A percentile compares a stretch with the other conserved stretches of the same genome.
Evolutionary conservation across 257 asterid genomes (phyloP).

Genomic region (Dorcoceras hygrometricum): DNA sequence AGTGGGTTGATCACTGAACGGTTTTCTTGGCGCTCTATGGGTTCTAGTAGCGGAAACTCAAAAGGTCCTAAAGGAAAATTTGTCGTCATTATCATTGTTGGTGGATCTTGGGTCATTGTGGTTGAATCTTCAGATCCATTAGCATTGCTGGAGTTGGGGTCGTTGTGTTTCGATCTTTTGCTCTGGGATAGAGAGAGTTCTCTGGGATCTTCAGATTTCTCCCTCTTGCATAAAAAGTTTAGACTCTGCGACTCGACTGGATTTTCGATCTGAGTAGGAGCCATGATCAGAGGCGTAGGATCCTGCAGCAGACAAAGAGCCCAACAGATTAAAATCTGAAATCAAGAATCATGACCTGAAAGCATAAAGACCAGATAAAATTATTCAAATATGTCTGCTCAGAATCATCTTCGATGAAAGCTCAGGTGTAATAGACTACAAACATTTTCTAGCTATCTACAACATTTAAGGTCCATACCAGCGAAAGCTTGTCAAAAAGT

Average conservation of each 20-base stretch:
- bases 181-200: slow-evolving; percentile 58
- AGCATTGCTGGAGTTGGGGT: slow-evolving; percentile 80
- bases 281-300: slow-evolving; percentile 37
- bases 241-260: slow-evolving; percentile 36
- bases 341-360: not conserved
- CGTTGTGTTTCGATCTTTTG: slow-evolving; percentile 68
- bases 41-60: slow-evolving; percentile 63
- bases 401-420: too few relatives aligned
- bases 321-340: not conserved
- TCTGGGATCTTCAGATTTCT: slow-evolving; percentile 68
- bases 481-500: not conserved
- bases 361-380: not conserved
- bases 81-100: slow-evolving; percentile 65
- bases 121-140: slow-evolving; percentile 96
- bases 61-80: slow-evolving; percentile 51
- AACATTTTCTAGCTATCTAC: not conserved
- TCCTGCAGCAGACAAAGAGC: slow-evolving; percentile 38
- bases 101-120: slow-evolving; percentile 76
- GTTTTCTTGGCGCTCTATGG: slow-evolving; percentile 56
- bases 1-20: slow-evolving; percentile 33
- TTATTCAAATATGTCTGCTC: not conserved
- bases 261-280: slow-evolving; percentile 45
- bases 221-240: slow-evolving; percentile 74
- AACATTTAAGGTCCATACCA: not conserved
- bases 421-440: too few relatives aligned